Conservation (phyloP, 2,329 filamentous ascomycete species). For the Exophiala lecanii-corni region DNA sequence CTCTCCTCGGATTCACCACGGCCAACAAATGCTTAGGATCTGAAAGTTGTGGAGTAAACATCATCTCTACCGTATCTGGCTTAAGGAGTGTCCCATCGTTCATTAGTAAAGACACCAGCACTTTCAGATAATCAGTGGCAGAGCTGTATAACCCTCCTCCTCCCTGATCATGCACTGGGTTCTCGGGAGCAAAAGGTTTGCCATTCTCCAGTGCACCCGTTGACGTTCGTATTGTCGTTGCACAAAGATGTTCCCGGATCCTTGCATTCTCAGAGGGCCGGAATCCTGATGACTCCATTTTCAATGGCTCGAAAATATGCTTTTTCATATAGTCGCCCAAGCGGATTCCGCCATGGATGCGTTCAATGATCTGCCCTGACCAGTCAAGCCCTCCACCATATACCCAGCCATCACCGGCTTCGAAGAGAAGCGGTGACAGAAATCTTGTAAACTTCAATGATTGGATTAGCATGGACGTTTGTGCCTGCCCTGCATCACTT, state of each 20-base stretch:
- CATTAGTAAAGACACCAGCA: slow-evolving; percentile 30
- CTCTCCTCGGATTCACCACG: background rate
- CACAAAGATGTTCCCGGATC: slow-evolving; percentile 20
- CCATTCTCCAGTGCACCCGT: slow-evolving; percentile 34
- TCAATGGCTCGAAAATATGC: slow-evolving; percentile 45
- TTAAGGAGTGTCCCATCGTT: slow-evolving; percentile 32
- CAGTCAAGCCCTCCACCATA: slow-evolving; percentile 51
- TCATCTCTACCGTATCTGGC: slow-evolving; percentile 24
- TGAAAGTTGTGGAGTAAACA: slow-evolving; percentile 21
- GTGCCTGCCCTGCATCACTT: slow-evolving; percentile 3
- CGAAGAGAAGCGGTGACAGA: slow-evolving; percentile 12
- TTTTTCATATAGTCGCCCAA: slow-evolving; percentile 44
- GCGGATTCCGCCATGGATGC: slow-evolving; percentile 36
- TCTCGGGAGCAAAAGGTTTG: slow-evolving; percentile 37
- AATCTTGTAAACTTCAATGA: background rate
- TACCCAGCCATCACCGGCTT: slow-evolving; percentile 50
- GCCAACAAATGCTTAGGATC: slow-evolving; percentile 7
- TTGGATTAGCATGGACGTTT: background rate
- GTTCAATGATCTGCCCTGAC: slow-evolving; percentile 47
- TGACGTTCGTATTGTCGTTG: slow-evolving; percentile 38
- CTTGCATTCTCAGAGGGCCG: slow-evolving; percentile 10
- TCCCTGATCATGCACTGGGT: slow-evolving; percentile 40
- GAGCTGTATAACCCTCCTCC: slow-evolving; percentile 42
- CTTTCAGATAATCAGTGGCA: slow-evolving; percentile 30
- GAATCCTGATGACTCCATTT: slow-evolving; percentile 31